Evolutionary conservation across 768 basidiomycete genomes (phyloP), one percentile per base, ranked within the genome.

Genomic region (Lactarius tabidus): DNA sequence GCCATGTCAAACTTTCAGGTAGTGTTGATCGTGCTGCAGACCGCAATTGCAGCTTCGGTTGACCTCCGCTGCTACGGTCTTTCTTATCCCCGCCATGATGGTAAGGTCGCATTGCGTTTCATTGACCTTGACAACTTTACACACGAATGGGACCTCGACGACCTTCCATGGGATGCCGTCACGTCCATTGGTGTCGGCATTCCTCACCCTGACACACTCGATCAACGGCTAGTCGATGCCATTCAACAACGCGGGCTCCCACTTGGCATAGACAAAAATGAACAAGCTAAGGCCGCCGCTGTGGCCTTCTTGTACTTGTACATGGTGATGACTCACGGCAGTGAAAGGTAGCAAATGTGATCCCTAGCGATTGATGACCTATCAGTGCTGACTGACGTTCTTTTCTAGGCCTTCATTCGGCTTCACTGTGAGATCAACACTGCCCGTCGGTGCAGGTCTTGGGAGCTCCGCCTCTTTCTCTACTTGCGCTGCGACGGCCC

Each of bases 381-480:
- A 17, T 26, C 58, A 51, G n/a, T 20, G 33, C 51, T 39, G 41
- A 26, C 52, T 35, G 67, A 57, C 54, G 67, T 70, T 64, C 26
- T 51, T 59, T 54, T 62, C 14, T 26, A 95, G 93, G 63, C 89
- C 88, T 12, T 81, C 87, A 0, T 85, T 94, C 75, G 86, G 89
- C 69, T 89, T 96, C 74, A 82, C 87, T 28, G 84, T 88, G 43
- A 92, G 96, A 54, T 88, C 93, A 38, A 91, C 93, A 28, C 83
- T 98, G 6, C 97, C 97, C 33, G 88, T 98, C 63, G 90, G 93
- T 9, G 97, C 97, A 18, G 97, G 97, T 54, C 87, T 98, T 57
- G 97, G 97, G 28, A 98, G 96, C 15, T 97, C 95, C 26, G 97
- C 97, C 8, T 93, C 97, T 28, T 98, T 89, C 79, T 98, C 95